Percentiles rank a stretch among this genome's conserved stretches.
Evolutionary conservation across 768 basidiomycete genomes (phyloP).

Genomic region (Termitomyces sp.): DNA sequence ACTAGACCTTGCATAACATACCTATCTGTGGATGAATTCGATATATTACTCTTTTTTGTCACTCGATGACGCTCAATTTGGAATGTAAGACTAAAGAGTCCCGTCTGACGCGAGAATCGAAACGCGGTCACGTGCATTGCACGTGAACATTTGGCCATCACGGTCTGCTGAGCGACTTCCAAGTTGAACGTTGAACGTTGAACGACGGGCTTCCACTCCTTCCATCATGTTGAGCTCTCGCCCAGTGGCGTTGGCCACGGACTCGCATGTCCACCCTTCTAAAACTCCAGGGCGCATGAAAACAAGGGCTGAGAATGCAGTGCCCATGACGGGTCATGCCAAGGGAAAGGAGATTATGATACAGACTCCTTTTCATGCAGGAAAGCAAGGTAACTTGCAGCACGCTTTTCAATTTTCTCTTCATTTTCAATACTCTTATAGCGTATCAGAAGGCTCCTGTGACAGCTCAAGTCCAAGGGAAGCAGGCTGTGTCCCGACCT

Average conservation of each 20-base stretch:
- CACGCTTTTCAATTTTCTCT: not conserved
- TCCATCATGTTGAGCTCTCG: constrained; percentile 39
- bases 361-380: constrained; percentile 36
- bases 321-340: constrained; percentile 41
- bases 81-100: no score
- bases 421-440: constrained; percentile 9
- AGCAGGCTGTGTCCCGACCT: constrained; percentile 21
- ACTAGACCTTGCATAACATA: not conserved
- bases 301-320: constrained; percentile 49
- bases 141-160: not conserved
- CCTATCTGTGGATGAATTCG: not conserved
- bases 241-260: constrained; percentile 29
- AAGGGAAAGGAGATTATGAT: constrained; percentile 41
- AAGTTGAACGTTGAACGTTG: not conserved
- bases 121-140: not conserved
- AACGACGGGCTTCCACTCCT: not conserved
- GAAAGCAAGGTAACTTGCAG: constrained; percentile 29
- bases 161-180: not conserved
- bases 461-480: constrained; percentile 23
- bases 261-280: constrained; percentile 29
- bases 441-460: constrained; percentile 18
- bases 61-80: not conserved
- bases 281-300: constrained; percentile 60
- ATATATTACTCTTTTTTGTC: not conserved
- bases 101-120: no score